A percentile compares a stretch with the other conserved stretches of the same genome.
Conservation (phyloP, 768 basidiomycete genomes). For the Porphyrellus cyaneotinctus region DNA sequence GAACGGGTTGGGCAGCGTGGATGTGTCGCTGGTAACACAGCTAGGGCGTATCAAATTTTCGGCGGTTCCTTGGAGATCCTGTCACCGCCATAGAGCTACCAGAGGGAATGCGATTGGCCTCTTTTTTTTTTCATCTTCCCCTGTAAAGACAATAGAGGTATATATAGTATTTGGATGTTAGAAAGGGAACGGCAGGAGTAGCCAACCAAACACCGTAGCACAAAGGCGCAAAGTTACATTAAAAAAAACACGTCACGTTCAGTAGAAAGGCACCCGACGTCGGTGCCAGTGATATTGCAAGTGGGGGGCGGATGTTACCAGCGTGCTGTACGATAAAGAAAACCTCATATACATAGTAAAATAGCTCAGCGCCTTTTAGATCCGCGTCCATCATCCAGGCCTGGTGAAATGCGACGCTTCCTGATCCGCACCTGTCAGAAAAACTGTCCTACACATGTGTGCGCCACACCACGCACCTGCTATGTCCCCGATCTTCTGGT, state of each 20-base stretch:
- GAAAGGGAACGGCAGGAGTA: no score
- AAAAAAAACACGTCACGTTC: not conserved
- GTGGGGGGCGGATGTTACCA: conserved; percentile 7
- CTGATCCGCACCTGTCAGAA: conserved; percentile 33
- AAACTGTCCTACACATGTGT: not conserved
- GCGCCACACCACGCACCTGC: conserved; percentile 40
- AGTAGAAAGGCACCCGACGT: not conserved
- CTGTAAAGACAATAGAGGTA: no score
- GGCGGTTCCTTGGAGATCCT: no score
- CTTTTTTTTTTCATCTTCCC: no score
- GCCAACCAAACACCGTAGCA: no score
- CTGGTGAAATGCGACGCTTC: conserved; percentile 73
- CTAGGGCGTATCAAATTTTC: no score
- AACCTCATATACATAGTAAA: conserved; percentile 25
- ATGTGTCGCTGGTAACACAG: no score
- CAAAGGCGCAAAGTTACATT: no score
- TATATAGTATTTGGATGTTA: no score
- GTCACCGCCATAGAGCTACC: no score
- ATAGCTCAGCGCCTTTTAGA: conserved; percentile 64
- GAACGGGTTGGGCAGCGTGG: not conserved
- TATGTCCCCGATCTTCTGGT: conserved; percentile 61
- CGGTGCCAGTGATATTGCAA: conserved; percentile 2
- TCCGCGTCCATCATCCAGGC: conserved; percentile 61
- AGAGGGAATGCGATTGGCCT: no score
- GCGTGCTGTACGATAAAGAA: conserved; percentile 25